A percentile compares a stretch with the other conserved stretches of the same genome.
Conservation (phyloP, 2,329 filamentous ascomycete genomes). For the Colletotrichum camelliae region DNA sequence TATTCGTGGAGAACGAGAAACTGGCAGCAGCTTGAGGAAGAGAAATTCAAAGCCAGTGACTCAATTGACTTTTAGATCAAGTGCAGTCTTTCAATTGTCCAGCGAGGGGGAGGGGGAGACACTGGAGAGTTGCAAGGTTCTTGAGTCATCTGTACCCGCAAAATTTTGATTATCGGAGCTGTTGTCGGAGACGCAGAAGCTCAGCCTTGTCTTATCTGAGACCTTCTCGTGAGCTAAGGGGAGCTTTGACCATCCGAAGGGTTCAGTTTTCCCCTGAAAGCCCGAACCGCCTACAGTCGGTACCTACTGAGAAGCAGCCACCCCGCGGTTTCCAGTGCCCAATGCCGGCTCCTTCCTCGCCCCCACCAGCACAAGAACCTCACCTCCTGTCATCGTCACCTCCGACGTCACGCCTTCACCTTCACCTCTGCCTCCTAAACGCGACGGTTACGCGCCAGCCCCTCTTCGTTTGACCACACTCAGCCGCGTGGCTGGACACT, state of each 20-base stretch:
- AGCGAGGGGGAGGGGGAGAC: neutral
- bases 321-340: neutral
- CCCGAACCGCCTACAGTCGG: neutral
- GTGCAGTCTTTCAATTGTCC: neutral
- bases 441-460: neutral
- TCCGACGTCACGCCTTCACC: neutral
- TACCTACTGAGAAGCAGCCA: neutral
- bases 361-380: neutral
- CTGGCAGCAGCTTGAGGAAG: neutral
- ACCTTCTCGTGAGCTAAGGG: conserved; percentile 3
- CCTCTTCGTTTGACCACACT: neutral
- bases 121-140: neutral
- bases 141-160: conserved; percentile 1
- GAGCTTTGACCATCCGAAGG: conserved; percentile 6
- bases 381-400: neutral
- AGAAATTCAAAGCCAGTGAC: neutral
- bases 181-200: neutral
- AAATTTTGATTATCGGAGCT: neutral
- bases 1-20: neutral
- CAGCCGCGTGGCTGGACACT: neutral
- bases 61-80: neutral
- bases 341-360: neutral
- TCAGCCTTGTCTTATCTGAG: conserved; percentile 18
- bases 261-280: neutral
- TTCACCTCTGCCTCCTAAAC: neutral